A percentile compares a stretch with the other conserved stretches of the same genome.
Conservation (phyloP, 2,329 filamentous ascomycete species). For the Xenosphaeropsis pyriputrescens region DNA sequence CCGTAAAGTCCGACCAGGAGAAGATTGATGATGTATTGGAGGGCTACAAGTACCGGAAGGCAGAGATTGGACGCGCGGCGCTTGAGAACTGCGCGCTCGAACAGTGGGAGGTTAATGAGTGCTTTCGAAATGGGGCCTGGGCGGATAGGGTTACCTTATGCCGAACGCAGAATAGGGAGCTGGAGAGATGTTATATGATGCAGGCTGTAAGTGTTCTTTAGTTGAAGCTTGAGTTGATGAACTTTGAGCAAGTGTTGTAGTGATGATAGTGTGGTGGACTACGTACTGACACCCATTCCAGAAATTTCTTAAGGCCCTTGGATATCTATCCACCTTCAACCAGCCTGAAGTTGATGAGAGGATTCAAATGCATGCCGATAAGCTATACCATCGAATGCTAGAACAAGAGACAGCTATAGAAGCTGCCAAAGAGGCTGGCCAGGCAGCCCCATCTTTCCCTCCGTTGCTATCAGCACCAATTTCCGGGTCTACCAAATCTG, state of each 20-base stretch:
- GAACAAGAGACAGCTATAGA: slow-evolving; percentile 65
- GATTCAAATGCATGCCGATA: slow-evolving; percentile 93
- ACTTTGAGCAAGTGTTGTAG: too few species aligned
- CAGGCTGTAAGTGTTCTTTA: slow-evolving; percentile 47
- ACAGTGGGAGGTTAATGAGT: slow-evolving; percentile 69
- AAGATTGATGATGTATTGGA: slow-evolving; percentile 69
- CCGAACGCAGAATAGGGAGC: slow-evolving; percentile 56
- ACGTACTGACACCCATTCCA: slow-evolving; percentile 19
- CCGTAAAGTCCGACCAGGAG: slow-evolving; percentile 62
- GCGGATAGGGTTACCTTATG: slow-evolving; percentile 66
- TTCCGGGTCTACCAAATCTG: not conserved
- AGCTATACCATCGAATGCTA: slow-evolving; percentile 76
- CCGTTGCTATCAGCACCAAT: slow-evolving; percentile 27
- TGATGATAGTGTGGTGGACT: too few species aligned
- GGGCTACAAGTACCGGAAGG: slow-evolving; percentile 69
- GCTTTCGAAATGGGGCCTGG: slow-evolving; percentile 61
- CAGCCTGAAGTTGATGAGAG: slow-evolving; percentile 61
- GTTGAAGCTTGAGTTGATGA: too few species aligned
- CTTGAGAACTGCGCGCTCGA: slow-evolving; percentile 89
- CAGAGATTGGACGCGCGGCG: slow-evolving; percentile 63
- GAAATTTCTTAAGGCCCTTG: slow-evolving; percentile 81
- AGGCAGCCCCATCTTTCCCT: slow-evolving; percentile 42
- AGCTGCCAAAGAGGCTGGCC: slow-evolving; percentile 47
- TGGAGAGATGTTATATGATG: slow-evolving; percentile 80
- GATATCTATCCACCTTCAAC: slow-evolving; percentile 60